These are phyloP conservation scores for Exophiala sp. DNA, from an alignment of 2,329 filamentous ascomycete genomes.

Conservation along the genomic window DNA sequence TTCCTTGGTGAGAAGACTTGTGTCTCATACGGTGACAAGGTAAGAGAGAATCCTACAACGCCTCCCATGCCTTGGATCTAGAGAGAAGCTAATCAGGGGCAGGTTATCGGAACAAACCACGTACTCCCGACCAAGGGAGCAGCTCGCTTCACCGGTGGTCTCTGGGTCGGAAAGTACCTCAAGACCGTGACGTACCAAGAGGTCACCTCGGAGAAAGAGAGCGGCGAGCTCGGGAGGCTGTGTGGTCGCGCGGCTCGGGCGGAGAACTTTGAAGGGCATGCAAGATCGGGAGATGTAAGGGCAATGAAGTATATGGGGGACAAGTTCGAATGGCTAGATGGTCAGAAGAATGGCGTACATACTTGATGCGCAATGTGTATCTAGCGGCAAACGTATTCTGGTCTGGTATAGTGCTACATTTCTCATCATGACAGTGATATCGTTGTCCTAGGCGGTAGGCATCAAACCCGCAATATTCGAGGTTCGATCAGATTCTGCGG, in stretches of 20 bases:
- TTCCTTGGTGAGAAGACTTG: constrained; percentile 54
- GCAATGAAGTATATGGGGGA: constrained; percentile 29
- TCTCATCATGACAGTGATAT: too few relatives aligned
- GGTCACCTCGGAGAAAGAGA: constrained; percentile 42
- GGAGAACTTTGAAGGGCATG: constrained; percentile 54
- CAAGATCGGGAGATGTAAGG: constrained; percentile 49
- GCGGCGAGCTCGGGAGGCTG: constrained; percentile 47
- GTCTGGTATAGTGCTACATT: too few relatives aligned
- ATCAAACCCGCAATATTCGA: too few relatives aligned
- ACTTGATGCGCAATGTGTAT: too few relatives aligned
- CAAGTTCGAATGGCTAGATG: neutral
- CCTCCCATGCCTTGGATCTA: neutral
- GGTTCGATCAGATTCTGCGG: too few relatives aligned
- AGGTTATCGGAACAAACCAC: constrained; percentile 56
- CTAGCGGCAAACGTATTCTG: too few relatives aligned
- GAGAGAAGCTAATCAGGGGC: neutral
- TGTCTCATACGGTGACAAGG: constrained; percentile 54
- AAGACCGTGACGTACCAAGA: constrained; percentile 53
- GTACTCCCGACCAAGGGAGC: constrained; percentile 51
- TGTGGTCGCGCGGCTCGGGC: constrained; percentile 50
- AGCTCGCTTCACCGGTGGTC: constrained; percentile 50
- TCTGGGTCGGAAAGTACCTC: constrained; percentile 56
- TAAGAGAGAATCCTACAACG: constrained; percentile 20
- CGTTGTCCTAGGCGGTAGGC: too few relatives aligned
- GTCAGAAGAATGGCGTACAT: too few relatives aligned